Evolutionary conservation across 495 filamentous ascomycete genomes (phyloP), one percentile per base, ranked within the genome.

Genomic region (Chaetomium tenue): DNA sequence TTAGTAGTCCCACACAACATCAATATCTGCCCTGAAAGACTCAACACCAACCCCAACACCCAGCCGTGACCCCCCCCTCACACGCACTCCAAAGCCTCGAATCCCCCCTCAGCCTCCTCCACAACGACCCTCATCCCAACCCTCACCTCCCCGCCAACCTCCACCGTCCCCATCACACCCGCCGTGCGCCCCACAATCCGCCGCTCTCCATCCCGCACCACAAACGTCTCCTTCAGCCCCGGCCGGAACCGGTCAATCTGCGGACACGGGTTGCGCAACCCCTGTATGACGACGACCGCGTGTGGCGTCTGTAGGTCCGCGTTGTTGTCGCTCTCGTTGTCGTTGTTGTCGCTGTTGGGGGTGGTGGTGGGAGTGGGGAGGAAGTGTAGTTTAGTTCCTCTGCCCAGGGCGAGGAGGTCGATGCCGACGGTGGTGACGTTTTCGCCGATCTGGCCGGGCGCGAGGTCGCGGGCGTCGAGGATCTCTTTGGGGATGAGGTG

Each of bases 231-330:
- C 59, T 66, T 66, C 42, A 66, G 23, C 25, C 64, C 64, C 28
- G 42, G 23, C 6, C 59, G 37, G 53, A 62, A 66, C 52, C 58
- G 51, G 59, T 66, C 64, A 28, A 66, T 66, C 53, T 66, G 64
- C 22, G 64, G 59, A 47, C 64, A 66, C 20, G 64, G 64, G 46
- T 66, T 66, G 40, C 64, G 23, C 58, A 66, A 11, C 0, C 59
- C 64, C 59, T 58, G 64, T 22, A 66, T 15, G 1, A 62, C 64
- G 13, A 66, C 53, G 13, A 66, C 37, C 3, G 64, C 20, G 26
- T 66, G 64, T 7, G 26, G 40, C 1, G 18, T 7, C 4, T 9
- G 12, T 15, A n/a, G 5, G 20, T 1, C 44, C 22, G 22, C 18
- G 0, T 25, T 33, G 8, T 42, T 37, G 12, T 25, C 40, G 13